Percentiles rank a stretch among this genome's conserved stretches.
Conservation (phyloP, 2,329 filamentous ascomycete genomes). For the Alternaria rosae region DNA sequence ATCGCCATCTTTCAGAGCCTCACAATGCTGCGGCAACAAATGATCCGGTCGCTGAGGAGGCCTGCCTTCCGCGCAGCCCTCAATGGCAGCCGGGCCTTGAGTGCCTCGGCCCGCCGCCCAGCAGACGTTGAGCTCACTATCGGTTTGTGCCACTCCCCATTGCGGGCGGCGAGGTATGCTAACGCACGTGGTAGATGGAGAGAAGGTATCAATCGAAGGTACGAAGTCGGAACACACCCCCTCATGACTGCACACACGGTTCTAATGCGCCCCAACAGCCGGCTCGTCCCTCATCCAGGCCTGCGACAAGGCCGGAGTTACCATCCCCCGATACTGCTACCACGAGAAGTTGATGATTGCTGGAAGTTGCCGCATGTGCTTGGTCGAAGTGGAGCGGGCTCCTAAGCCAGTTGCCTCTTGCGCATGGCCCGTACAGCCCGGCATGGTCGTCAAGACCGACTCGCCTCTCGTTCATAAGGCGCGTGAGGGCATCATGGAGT, state of each 20-base stretch:
- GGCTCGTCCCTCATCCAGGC: constrained; percentile 97
- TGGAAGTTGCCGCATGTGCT: constrained; percentile 99
- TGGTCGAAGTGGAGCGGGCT: constrained; percentile 95
- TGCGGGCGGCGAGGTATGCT: constrained; percentile 36
- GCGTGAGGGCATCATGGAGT: constrained; percentile 98
- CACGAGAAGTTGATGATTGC: constrained; percentile 99
- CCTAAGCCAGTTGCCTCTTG: constrained; percentile 98
- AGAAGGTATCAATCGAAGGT: constrained; percentile 98
- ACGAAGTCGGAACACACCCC: constrained; percentile 39
- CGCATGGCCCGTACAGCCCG: constrained; percentile 97
- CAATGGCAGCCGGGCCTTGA: constrained; percentile 78
- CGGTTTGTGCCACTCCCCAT: constrained; percentile 65
- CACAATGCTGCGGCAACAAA: constrained; percentile 69
- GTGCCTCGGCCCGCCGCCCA: constrained; percentile 76
- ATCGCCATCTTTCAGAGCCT: constrained; percentile 41
- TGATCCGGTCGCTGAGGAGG: constrained; percentile 68
- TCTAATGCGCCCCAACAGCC: constrained; percentile 64
- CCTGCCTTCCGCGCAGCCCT: constrained; percentile 60
- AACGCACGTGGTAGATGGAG: constrained; percentile 74
- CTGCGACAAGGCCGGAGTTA: constrained; percentile 95
- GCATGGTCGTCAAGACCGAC: constrained; percentile 99
- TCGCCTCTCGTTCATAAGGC: constrained; percentile 97
- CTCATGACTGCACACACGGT: constrained; percentile 22
- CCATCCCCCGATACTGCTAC: constrained; percentile 97
- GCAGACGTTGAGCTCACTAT: constrained; percentile 97